phyloP scores from a whole-genome alignment of 2,329 filamentous ascomycete genomes.

The Didymella arachidicola region DNA sequence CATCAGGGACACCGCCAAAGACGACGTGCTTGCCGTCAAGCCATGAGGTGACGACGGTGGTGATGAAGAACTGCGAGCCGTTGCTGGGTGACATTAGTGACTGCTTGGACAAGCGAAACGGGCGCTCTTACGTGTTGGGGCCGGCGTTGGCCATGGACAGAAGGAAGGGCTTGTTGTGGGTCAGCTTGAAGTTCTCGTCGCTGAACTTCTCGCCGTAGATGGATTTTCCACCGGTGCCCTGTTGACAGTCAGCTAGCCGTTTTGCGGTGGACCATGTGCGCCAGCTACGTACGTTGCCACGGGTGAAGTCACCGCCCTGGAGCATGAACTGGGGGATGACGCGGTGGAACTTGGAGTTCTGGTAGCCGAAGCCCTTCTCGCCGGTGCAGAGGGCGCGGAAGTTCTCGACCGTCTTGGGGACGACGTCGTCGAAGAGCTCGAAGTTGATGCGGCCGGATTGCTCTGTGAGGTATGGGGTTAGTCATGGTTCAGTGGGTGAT shows the following conservation, averaged over 20 bases:
- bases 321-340: constrained; percentile 95
- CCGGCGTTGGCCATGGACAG: constrained; percentile 97
- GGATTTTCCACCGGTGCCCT: constrained; percentile 91
- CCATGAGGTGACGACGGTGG: constrained; percentile 71
- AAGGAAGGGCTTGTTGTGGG: constrained; percentile 78
- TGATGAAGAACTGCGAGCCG: constrained; percentile 78
- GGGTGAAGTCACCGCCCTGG: constrained; percentile 95
- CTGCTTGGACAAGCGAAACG: background rate
- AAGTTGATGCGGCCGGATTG: constrained; percentile 86
- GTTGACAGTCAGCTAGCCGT: constrained; percentile 29
- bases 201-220: constrained; percentile 96
- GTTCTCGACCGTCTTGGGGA: constrained; percentile 88
- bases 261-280: background rate
- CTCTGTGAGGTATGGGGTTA: constrained; percentile 56
- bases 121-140: constrained; percentile 76
- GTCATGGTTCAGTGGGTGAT: background rate
- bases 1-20: constrained; percentile 74
- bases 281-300: constrained; percentile 75
- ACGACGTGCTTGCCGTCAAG: constrained; percentile 84
- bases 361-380: constrained; percentile 83
- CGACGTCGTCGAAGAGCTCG: constrained; percentile 82
- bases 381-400: constrained; percentile 84
- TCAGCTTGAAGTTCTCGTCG: constrained; percentile 86
- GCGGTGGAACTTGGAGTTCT: constrained; percentile 86
- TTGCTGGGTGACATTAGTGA: constrained; percentile 59